Percentiles rank a stretch among this genome's conserved stretches.
These are phyloP conservation scores for Calonectria ilicicola DNA, from an alignment of 2,329 filamentous ascomycete genomes.

Conservation along the genomic window DNA sequence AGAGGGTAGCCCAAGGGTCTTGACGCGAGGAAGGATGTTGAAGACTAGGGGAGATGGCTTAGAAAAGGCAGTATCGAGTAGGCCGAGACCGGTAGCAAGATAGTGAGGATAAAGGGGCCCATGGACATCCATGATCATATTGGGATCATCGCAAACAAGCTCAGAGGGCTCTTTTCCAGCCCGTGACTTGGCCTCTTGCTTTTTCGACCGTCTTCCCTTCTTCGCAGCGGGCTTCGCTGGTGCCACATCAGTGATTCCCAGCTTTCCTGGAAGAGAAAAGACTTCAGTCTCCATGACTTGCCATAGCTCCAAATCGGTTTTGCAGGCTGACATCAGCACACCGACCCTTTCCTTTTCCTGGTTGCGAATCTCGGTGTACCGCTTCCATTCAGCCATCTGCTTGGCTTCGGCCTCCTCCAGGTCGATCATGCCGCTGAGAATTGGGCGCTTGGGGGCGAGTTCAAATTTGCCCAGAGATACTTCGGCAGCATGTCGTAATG, in stretches of 20 bases:
- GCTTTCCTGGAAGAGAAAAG: constrained; percentile 67
- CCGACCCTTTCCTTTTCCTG: constrained; percentile 66
- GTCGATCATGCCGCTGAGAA: constrained; percentile 42
- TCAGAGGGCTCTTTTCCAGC: background rate
- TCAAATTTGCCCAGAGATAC: constrained; percentile 54
- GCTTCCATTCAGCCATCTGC: constrained; percentile 49
- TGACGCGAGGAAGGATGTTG: constrained; percentile 74
- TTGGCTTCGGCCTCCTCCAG: constrained; percentile 46
- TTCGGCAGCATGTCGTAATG: constrained; percentile 54
- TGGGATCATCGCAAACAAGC: constrained; percentile 32
- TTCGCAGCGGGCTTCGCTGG: background rate
- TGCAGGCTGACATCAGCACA: constrained; percentile 63
- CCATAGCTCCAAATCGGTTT: constrained; percentile 76
- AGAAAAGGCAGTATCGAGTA: constrained; percentile 68
- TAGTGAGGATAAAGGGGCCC: constrained; percentile 74
- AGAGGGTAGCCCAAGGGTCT: constrained; percentile 74
- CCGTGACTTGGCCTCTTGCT: constrained; percentile 15
- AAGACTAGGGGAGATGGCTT: constrained; percentile 70
- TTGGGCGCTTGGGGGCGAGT: constrained; percentile 42
- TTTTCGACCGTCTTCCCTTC: constrained; percentile 28
- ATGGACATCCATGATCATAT: constrained; percentile 65
- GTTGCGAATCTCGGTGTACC: constrained; percentile 52
- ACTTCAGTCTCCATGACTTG: constrained; percentile 74
- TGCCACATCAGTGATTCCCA: constrained; percentile 61
- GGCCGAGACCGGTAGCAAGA: constrained; percentile 67